phyloP scores from a whole-genome alignment of 495 filamentous ascomycete species.

The Penicillium verhagenii region DNA sequence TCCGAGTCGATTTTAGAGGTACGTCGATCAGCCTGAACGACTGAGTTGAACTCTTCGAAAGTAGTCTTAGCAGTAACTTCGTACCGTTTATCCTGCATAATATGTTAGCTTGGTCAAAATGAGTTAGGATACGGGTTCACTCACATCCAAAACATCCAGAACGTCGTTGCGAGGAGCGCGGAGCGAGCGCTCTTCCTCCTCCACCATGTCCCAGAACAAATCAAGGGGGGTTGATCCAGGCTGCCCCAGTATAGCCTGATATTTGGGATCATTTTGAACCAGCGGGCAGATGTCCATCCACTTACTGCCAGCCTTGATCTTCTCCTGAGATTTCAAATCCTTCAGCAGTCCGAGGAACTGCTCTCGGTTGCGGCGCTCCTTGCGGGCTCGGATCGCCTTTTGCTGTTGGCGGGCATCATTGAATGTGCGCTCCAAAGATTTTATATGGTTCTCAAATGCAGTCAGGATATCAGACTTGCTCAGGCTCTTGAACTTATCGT shows the following conservation, averaged over 20 bases:
- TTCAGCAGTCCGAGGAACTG: slow-evolving; percentile 69
- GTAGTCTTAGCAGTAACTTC: slow-evolving; percentile 84
- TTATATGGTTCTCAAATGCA: slow-evolving; percentile 93
- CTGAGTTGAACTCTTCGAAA: slow-evolving; percentile 76
- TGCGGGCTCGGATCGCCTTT: slow-evolving; percentile 73
- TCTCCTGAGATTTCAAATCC: slow-evolving; percentile 70
- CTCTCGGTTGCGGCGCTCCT: slow-evolving; percentile 84
- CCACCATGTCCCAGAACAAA: slow-evolving; percentile 93
- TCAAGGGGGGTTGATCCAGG: slow-evolving; percentile 88
- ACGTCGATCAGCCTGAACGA: slow-evolving; percentile 79
- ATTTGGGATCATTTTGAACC: slow-evolving; percentile 79
- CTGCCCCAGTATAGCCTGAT: slow-evolving; percentile 81
- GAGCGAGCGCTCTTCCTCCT: slow-evolving; percentile 85
- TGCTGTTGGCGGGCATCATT: slow-evolving; percentile 86
- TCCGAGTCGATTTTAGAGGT: slow-evolving; percentile 81
- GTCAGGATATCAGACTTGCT: slow-evolving; percentile 87
- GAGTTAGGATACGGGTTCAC: slow-evolving; percentile 15
- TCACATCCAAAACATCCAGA: slow-evolving; percentile 86
- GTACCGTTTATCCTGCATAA: slow-evolving; percentile 75
- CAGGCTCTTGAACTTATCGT: slow-evolving; percentile 85
- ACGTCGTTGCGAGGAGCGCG: slow-evolving; percentile 81
- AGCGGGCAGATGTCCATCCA: slow-evolving; percentile 82
- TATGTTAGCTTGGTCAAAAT: slow-evolving; percentile 7
- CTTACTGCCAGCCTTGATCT: slow-evolving; percentile 86
- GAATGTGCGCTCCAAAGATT: slow-evolving; percentile 81